These are phyloP conservation scores for Ogataea angusta DNA, from an alignment of 805 yeast species.

Conservation along the genomic window DNA sequence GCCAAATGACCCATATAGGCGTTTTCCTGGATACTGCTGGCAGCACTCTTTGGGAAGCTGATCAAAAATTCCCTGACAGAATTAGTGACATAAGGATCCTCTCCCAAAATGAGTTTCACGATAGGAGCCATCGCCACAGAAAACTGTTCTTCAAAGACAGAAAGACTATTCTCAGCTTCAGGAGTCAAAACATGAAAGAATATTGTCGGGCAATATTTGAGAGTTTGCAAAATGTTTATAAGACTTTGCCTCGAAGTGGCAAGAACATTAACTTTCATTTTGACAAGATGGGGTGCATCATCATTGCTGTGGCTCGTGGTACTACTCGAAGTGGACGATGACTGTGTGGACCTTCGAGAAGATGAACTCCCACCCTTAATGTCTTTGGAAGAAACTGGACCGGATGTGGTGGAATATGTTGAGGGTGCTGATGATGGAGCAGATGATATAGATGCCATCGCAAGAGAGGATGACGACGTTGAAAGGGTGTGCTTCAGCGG, in stretches of 20 bases:
- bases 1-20: constrained; percentile 38
- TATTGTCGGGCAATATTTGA: constrained; percentile 33
- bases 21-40: constrained; percentile 28
- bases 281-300: constrained; percentile 4
- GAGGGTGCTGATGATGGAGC: neutral
- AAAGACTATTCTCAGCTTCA: constrained; percentile 8
- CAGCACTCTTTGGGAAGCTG: constrained; percentile 32
- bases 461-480: constrained; percentile 10
- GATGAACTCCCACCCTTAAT: neutral
- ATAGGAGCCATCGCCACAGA: constrained; percentile 31
- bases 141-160: constrained; percentile 20
- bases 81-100: constrained; percentile 33
- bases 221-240: constrained; percentile 31
- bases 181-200: constrained; percentile 23
- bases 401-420: neutral
- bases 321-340: neutral
- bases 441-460: constrained; percentile 5
- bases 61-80: constrained; percentile 37
- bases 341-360: neutral
- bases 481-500: constrained; percentile 18
- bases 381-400: neutral
- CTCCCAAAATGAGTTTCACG: constrained; percentile 36
- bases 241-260: constrained; percentile 20
- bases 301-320: neutral
- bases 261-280: constrained; percentile 13